These are phyloP conservation scores for Ploettnerulaceae sp. DNA, from an alignment of 2,329 filamentous ascomycete genomes.

Conservation along the genomic window DNA sequence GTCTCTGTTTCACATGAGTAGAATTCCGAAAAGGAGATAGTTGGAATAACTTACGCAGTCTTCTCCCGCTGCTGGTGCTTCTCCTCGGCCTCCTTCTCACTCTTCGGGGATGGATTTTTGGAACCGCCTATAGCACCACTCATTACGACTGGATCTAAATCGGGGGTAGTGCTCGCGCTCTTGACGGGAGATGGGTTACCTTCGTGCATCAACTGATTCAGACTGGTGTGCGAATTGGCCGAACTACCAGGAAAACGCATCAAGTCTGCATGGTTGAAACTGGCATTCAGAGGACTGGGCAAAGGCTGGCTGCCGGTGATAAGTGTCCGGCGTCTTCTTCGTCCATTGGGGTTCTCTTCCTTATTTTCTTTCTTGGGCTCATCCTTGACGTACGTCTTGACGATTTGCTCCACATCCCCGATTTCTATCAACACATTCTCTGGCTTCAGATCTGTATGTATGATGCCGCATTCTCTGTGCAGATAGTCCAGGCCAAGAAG, in stretches of 20 bases:
- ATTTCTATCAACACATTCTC: constrained; percentile 99
- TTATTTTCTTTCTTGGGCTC: constrained; percentile 64
- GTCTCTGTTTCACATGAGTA: constrained; percentile 52
- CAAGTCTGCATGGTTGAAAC: constrained; percentile 75
- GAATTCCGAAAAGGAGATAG: constrained; percentile 1
- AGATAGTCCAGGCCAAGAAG: constrained; percentile 92
- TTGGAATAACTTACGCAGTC: constrained; percentile 69
- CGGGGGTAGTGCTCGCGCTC: constrained; percentile 31
- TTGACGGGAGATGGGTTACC: constrained; percentile 50
- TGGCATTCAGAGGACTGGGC: constrained; percentile 89
- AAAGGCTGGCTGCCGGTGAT: constrained; percentile 97
- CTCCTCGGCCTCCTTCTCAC: constrained; percentile 47
- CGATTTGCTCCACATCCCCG: constrained; percentile 96
- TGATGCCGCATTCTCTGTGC: constrained; percentile 96
- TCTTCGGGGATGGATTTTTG: constrained; percentile 46
- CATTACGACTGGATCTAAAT: constrained; percentile 46
- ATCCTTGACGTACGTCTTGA: constrained; percentile 90
- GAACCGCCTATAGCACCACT: constrained; percentile 47
- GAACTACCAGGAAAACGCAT: constrained; percentile 51
- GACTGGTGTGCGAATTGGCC: constrained; percentile 64
- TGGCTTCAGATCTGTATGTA: constrained; percentile 95
- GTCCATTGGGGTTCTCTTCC: constrained; percentile 87
- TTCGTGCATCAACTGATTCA: constrained; percentile 81
- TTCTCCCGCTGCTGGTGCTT: constrained; percentile 83
- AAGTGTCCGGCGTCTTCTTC: constrained; percentile 81